phyloP scores from a whole-genome alignment of 1,139 yeast species.

The Pichia sp. region DNA sequence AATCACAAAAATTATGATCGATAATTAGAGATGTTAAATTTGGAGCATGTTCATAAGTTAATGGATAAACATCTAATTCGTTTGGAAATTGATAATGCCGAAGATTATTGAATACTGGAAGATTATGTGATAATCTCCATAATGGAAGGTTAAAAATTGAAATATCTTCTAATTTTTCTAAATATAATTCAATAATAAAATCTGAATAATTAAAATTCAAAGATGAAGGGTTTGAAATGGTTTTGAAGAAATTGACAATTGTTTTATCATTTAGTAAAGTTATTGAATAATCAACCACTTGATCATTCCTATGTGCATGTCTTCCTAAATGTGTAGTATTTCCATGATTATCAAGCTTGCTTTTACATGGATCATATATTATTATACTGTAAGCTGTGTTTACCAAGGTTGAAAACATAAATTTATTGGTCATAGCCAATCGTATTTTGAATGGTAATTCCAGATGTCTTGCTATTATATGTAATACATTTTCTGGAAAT shows the following conservation, averaged over 20 bases:
- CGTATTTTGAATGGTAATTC: slow-evolving; percentile 18
- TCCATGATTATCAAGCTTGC: not conserved
- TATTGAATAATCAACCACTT: slow-evolving; percentile 10
- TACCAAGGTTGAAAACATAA: slow-evolving; percentile 20
- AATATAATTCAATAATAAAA: slow-evolving; percentile 21
- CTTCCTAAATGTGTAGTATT: not conserved
- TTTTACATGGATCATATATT: slow-evolving; percentile 15
- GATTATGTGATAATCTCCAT: slow-evolving; percentile 19
- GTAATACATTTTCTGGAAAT: slow-evolving; percentile 26
- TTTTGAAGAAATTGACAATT: slow-evolving; percentile 16
- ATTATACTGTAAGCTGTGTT: slow-evolving; percentile 20
- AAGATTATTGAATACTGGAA: slow-evolving; percentile 17
- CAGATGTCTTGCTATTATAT: slow-evolving; percentile 18
- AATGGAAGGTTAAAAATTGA: slow-evolving; percentile 15
- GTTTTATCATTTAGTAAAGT: slow-evolving; percentile 17
- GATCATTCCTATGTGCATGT: slow-evolving; percentile 3
- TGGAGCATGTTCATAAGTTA: slow-evolving; percentile 23
- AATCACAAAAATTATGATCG: slow-evolving; percentile 25
- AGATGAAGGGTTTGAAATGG: slow-evolving; percentile 15
- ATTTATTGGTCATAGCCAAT: slow-evolving; percentile 19
- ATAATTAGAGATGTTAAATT: slow-evolving; percentile 20
- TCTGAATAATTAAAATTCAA: slow-evolving; percentile 22
- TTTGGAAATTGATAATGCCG: slow-evolving; percentile 22
- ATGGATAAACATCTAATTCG: slow-evolving; percentile 17
- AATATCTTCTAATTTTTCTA: slow-evolving; percentile 18